Evolutionary conservation across 2,329 filamentous ascomycete species (phyloP), one percentile per base, ranked within the genome.

Genomic region (Fusarium sp.): DNA sequence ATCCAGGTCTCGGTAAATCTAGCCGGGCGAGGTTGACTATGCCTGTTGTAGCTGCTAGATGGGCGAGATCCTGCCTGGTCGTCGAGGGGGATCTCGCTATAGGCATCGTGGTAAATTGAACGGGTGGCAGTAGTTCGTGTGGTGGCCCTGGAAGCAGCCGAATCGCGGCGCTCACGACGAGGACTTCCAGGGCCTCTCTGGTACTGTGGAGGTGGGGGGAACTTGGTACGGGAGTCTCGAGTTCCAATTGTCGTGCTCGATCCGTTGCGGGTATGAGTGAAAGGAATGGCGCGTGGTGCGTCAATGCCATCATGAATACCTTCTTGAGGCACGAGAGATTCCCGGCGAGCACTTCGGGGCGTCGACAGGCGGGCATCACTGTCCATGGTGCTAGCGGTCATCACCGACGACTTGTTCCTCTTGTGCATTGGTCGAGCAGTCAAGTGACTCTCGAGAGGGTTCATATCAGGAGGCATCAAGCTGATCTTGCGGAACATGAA

Each of bases 401-500:
- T 83, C 35, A 89, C 78, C 4, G 88, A 90, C 3, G 87, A 88
- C 81, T 89, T 90, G 81, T 93, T 95, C 79, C 93, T 90, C 85
- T 95, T 95, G 83, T 97, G 94, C 55, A 78, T 79, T 65, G 83
- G 85, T 31, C 92, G 90, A 17, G 94, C 91, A 3, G 95, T 98
- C 66, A 97, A 85, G 78, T 96, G 92, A 74, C 93, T 90, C 80
- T 98, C 95, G 20, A 98, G 87, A 4, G 96, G 96, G 80, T 98
- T 98, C 93, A 98, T 94, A 79, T 98, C 96, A 1, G 96, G 95
- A 11, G 96, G 96, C 81, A 98, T 88, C 26, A 88, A 86, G 10
- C 91, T 87, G 77, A 98, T 98, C 79, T 93, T 92, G 45, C 92
- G 90, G 89, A 98, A 98, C 75, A 93, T 89, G 59, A 93, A 81